phyloP scores from a whole-genome alignment of 257 asterid genomes.

The Nicotiana tomentosiformis region DNA sequence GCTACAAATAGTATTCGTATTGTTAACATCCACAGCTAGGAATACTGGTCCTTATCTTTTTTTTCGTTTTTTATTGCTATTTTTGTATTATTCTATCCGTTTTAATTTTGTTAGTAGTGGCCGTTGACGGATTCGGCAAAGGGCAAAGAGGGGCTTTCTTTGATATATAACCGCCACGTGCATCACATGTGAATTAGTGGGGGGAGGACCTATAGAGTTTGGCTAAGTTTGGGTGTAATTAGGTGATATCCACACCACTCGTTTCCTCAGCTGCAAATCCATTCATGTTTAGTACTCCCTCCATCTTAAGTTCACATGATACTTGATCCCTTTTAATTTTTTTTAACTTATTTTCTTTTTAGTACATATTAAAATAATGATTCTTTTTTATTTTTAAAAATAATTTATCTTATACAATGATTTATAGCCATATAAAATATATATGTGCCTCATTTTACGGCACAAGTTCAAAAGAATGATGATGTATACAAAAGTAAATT shows the following conservation, averaged over 20 bases:
- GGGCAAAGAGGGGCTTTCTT: background rate
- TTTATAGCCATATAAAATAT: too few relatives aligned
- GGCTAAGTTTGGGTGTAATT: background rate
- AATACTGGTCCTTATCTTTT: background rate
- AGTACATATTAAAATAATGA: too few relatives aligned
- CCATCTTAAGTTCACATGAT: too few relatives aligned
- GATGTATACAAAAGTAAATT: too few relatives aligned
- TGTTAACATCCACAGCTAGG: background rate
- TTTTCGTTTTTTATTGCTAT: background rate
- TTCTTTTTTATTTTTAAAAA: too few relatives aligned
- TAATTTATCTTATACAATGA: too few relatives aligned
- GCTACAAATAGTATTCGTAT: background rate
- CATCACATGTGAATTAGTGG: slow-evolving; percentile 7
- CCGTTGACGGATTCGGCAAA: background rate
- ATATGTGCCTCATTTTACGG: too few relatives aligned
- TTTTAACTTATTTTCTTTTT: too few relatives aligned
- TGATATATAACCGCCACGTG: background rate
- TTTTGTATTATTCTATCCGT: background rate
- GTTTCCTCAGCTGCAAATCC: background rate
- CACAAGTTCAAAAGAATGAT: too few relatives aligned
- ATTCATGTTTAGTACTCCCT: too few relatives aligned
- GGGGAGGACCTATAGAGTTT: background rate
- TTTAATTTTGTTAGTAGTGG: background rate
- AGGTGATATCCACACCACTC: background rate
- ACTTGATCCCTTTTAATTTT: too few relatives aligned